phyloP scores from a whole-genome alignment of 345 rosid genomes.

The Erucastrum elatum region DNA sequence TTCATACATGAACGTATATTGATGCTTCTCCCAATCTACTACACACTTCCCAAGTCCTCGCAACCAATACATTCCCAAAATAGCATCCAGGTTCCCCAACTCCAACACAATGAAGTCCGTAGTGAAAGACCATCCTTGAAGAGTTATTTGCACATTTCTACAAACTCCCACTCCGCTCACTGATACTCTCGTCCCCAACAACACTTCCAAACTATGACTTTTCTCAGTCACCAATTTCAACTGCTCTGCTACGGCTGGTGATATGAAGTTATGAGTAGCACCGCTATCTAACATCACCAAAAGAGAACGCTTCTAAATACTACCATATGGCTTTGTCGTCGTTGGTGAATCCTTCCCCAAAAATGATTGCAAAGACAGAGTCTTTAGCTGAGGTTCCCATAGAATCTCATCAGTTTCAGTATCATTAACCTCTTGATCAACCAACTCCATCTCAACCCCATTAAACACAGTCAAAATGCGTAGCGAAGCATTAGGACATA shows the following conservation, averaged over 20 bases:
- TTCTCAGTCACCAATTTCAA: not conserved
- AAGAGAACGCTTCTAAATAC: not conserved
- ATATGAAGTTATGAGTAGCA: not conserved
- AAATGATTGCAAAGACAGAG: not conserved
- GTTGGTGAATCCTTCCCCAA: not conserved
- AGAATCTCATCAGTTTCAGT: not conserved
- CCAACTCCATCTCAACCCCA: not conserved
- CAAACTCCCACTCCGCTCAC: not conserved
- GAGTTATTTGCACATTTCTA: not conserved
- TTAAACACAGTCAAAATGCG: not conserved
- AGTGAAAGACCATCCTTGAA: not conserved
- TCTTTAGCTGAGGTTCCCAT: not conserved
- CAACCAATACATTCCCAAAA: not conserved
- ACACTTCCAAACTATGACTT: not conserved
- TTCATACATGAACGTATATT: not conserved
- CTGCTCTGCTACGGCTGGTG: not conserved
- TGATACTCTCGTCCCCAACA: not conserved
- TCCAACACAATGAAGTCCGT: not conserved
- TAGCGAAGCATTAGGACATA: not conserved
- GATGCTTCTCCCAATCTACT: not conserved
- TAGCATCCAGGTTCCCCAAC: not conserved
- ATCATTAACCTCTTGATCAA: not conserved
- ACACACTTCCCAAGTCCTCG: not conserved
- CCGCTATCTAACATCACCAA: not conserved
- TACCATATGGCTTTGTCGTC: not conserved